Evolutionary conservation across 768 basidiomycete species (phyloP).

Genomic region (Filobasidium floriforme): DNA sequence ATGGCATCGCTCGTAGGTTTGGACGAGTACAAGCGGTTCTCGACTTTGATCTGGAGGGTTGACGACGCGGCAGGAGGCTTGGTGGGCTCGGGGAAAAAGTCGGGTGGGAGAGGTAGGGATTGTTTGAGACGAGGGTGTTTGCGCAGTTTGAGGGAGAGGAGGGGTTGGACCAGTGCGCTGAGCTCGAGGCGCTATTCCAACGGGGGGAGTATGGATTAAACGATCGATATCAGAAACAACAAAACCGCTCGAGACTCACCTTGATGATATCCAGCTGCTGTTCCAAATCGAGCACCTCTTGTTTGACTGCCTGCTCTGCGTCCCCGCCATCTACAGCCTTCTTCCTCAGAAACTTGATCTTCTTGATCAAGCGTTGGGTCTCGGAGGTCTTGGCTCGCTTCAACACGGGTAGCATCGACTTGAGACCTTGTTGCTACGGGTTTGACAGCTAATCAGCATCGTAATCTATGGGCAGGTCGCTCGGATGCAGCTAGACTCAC

Average conservation of each 20-base stretch:
- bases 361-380: slow-evolving; percentile 72
- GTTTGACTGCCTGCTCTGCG: slow-evolving; percentile 48
- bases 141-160: slow-evolving; percentile 63
- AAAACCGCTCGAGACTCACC: slow-evolving; percentile 47
- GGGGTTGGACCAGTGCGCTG: slow-evolving; percentile 57
- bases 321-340: slow-evolving; percentile 23
- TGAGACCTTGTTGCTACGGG: slow-evolving; percentile 63
- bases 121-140: slow-evolving; percentile 60
- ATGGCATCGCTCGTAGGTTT: slow-evolving; percentile 63
- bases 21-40: slow-evolving; percentile 66
- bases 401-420: slow-evolving; percentile 63
- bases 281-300: slow-evolving; percentile 53
- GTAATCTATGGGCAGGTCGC: no score
- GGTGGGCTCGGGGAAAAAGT: slow-evolving; percentile 43
- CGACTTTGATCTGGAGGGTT: slow-evolving; percentile 52
- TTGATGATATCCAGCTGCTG: slow-evolving; percentile 59
- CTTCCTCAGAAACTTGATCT: slow-evolving; percentile 63
- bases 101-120: slow-evolving; percentile 50
- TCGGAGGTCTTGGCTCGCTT: slow-evolving; percentile 78
- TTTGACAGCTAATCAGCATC: not conserved
- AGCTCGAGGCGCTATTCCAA: slow-evolving; percentile 54
- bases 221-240: no score
- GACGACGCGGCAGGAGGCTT: slow-evolving; percentile 3
- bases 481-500: slow-evolving; percentile 21
- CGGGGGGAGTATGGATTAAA: not conserved